Evolutionary conservation across 306 rosid genomes (phyloP), one percentile per base, ranked within the genome.

Genomic region (Vicia villosa): DNA sequence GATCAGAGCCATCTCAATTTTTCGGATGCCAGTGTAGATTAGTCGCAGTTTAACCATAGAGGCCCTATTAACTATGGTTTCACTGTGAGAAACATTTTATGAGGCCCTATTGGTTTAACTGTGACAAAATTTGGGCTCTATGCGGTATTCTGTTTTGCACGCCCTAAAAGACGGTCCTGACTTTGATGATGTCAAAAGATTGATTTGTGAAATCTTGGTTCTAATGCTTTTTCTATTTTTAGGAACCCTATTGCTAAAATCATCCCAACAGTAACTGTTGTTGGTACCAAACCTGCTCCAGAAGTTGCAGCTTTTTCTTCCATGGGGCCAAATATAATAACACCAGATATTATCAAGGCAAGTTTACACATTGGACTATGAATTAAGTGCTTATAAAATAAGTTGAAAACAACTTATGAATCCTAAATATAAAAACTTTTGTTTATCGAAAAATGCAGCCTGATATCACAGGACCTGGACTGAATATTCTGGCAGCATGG

Each of bases 401-500:
- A 46, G 52, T 6, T 15, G 52, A 16, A 47, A 47, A 47, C 11
- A 16, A 8, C 22, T 2, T 47, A 47, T 47, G 11, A 1, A 47
- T 16, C 28, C 6, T 50, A 34, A 5, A 15, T 12, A 1, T 63
- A 51, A 62, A 46, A 36, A 50, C 13, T 47, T 43, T 14, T 62
- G 55, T 6, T 59, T 9, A 57, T 71, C 66, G 74, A 62, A 75
- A 63, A 54, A 11, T 77, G 85, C 84, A 87, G 89, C 96, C 91
- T 57, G 86, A 89, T 64, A 74, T 83, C 43, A 82, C 88, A 65
- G 89, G 74, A 70, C 93, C 86, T 5, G 92, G 93, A 34, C 74
- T 85, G 83, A 87, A 87, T 67, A 80, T 85, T 57, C 76, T 87
- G 75, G 93, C 91, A 80, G 86, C 93, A 78, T 90, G 93, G 89